These are phyloP conservation scores for Erysimum pusillum DNA, from an alignment of 441 rosid genomes.

Conservation along the genomic window DNA sequence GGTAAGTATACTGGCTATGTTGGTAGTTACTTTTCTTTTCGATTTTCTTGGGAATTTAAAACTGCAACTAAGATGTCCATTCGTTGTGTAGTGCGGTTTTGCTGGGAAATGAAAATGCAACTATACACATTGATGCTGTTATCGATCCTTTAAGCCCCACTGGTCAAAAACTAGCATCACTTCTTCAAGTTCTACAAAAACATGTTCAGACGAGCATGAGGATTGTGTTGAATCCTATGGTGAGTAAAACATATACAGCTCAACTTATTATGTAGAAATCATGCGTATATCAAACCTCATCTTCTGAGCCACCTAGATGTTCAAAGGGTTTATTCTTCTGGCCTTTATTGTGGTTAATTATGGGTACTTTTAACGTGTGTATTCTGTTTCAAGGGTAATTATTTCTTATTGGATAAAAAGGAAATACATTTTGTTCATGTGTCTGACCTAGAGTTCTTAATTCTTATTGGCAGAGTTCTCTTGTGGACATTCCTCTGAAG, in stretches of 20 bases:
- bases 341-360: constrained; percentile 22
- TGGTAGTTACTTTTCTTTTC: constrained; percentile 29
- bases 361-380: constrained; percentile 22
- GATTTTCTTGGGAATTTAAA: constrained; percentile 27
- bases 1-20: constrained; percentile 55
- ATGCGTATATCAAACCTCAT: constrained; percentile 6
- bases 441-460: constrained; percentile 36
- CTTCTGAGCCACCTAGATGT: constrained; percentile 31
- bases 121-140: constrained; percentile 94
- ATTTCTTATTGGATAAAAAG: constrained; percentile 18
- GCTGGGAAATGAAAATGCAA: constrained; percentile 73
- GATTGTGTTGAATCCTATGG: constrained; percentile 95
- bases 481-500: constrained; percentile 97
- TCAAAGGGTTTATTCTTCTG: no score
- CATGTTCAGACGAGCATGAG: constrained; percentile 95
- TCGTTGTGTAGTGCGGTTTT: constrained; percentile 78
- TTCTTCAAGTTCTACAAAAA: constrained; percentile 82
- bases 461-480: constrained; percentile 84
- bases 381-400: constrained; percentile 27
- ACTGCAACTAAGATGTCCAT: constrained; percentile 30
- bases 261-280: background rate
- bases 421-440: constrained; percentile 13
- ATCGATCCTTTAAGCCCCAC: constrained; percentile 92
- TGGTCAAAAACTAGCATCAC: constrained; percentile 92
- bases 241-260: constrained; percentile 51